Base-by-base conservation (phyloP, 495 filamentous ascomycete species). In the Xanthoparmelia taractica region DNA sequence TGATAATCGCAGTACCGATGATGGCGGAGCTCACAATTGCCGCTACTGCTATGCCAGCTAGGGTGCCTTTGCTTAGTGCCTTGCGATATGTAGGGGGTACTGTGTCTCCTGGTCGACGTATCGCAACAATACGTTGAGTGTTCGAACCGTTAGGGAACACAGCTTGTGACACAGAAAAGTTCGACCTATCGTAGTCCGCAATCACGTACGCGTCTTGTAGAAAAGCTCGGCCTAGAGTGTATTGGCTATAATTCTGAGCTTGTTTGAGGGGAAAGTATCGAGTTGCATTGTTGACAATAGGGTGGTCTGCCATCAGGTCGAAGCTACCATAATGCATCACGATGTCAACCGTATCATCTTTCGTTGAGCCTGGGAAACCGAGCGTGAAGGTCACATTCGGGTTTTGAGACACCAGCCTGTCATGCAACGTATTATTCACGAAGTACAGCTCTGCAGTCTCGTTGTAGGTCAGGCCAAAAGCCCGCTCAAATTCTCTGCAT, bases 191-290 rank as follows among this genome's bases (percentile, higher is more conserved):
- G 37, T 65, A 69, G 12, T 43, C 40, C 18, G 40, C 34, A 5
- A 36, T 60, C 40, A 68, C 54, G 45, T 65, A 67, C 52, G 81
- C 77, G 73, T 84, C 80, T 69, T 85, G 82, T 15, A 85, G 65
- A 56, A 85, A 85, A 8, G 75, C 75, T 20, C 82, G 70, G 8
- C 82, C 82, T 1, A 85, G 73, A 0, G 77, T 79, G 67, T 79
- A 83, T 59, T 83, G 80, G 0, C 69, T 73, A 15, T 77, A 70
- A 60, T 82, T 77, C 37, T 68, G 68, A 20, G 76, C 79, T 13
- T 77, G 70, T 47, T 74, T 74, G 27, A 85, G 68, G 0, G 82
- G 82, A 62, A 84, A 85, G 62, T 83, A 85, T 23, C 68, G 65
- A 43, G 69, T 72, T 7, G 63, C 60, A 23, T 73, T 71, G 0